Conservation (phyloP, 139 green algal species). For the Choricystis sp. region DNA sequence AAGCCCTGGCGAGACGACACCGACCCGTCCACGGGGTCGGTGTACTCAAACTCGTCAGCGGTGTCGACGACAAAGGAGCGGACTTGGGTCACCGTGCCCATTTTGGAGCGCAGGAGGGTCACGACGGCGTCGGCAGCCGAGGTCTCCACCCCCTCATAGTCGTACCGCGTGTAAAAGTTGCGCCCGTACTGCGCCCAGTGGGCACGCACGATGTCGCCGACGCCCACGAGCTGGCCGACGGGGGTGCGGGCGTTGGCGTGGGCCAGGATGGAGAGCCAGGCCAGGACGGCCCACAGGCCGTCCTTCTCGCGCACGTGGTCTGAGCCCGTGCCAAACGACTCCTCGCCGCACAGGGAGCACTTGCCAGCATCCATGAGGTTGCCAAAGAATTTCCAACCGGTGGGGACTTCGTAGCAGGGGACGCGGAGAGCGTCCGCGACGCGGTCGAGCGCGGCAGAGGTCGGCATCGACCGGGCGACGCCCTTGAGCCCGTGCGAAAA, state of each 20-base stretch:
- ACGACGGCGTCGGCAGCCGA: slow-evolving; percentile 64
- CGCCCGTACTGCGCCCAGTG: slow-evolving; percentile 82
- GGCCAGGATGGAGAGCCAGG: slow-evolving; percentile 70
- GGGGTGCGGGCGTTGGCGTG: slow-evolving; percentile 61
- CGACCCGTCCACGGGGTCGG: slow-evolving; percentile 71
- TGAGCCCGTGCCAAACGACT: slow-evolving; percentile 80
- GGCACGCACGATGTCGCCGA: slow-evolving; percentile 68
- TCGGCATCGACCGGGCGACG: slow-evolving; percentile 86
- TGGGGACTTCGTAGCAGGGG: slow-evolving; percentile 77
- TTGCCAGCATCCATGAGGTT: slow-evolving; percentile 81
- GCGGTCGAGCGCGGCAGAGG: slow-evolving; percentile 65
- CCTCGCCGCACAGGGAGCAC: slow-evolving; percentile 80
- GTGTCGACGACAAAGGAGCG: slow-evolving; percentile 46
- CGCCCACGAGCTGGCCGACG: slow-evolving; percentile 41
- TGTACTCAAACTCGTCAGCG: slow-evolving; percentile 87
- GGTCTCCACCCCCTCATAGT: slow-evolving; percentile 71
- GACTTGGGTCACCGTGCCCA: slow-evolving; percentile 39
- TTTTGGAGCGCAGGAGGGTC: slow-evolving; percentile 43
- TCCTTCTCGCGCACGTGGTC: slow-evolving; percentile 92
- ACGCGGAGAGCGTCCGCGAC: background rate
- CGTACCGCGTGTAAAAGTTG: slow-evolving; percentile 60
- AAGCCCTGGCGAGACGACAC: slow-evolving; percentile 72
- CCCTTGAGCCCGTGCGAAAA: slow-evolving; percentile 75
- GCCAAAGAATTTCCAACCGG: slow-evolving; percentile 89
- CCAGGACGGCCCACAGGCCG: slow-evolving; percentile 82